phyloP scores from a whole-genome alignment of 805 yeast species.

The Ogataea naganishii region DNA sequence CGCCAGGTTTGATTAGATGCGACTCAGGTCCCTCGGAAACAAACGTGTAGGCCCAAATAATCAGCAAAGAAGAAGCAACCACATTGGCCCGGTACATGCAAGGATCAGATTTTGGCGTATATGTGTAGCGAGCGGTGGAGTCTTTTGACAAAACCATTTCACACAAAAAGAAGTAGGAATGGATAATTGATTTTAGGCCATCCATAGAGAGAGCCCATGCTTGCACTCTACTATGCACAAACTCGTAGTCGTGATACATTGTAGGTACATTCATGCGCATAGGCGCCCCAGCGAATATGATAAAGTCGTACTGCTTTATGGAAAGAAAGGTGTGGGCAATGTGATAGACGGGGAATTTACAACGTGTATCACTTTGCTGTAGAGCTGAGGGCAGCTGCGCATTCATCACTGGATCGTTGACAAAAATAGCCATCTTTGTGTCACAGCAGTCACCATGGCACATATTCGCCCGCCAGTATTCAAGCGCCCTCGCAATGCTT shows the following conservation, averaged over 20 bases:
- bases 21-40: conserved; percentile 42
- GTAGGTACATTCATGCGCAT: conserved; percentile 60
- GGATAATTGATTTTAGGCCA: conserved; percentile 42
- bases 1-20: conserved; percentile 13
- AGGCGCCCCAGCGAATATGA: conserved; percentile 72
- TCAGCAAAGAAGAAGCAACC: conserved; percentile 25
- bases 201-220: conserved; percentile 36
- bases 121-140: conserved; percentile 18
- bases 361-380: conserved; percentile 25
- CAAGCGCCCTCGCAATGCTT: conserved; percentile 51
- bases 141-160: conserved; percentile 40
- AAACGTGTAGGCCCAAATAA: conserved; percentile 42
- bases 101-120: conserved; percentile 26
- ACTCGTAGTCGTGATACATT: conserved; percentile 39
- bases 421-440: conserved; percentile 1
- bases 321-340: conserved; percentile 57
- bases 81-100: conserved; percentile 26
- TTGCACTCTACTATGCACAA: conserved; percentile 35
- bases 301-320: conserved; percentile 63
- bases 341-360: conserved; percentile 58
- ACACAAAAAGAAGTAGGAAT: conserved; percentile 46
- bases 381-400: conserved; percentile 1
- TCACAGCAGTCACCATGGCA: conserved; percentile 13
- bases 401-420: neutral
- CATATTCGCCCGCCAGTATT: conserved; percentile 46